Conservation (phyloP, 495 filamentous ascomycete genomes). For the Glonium stellatum region DNA sequence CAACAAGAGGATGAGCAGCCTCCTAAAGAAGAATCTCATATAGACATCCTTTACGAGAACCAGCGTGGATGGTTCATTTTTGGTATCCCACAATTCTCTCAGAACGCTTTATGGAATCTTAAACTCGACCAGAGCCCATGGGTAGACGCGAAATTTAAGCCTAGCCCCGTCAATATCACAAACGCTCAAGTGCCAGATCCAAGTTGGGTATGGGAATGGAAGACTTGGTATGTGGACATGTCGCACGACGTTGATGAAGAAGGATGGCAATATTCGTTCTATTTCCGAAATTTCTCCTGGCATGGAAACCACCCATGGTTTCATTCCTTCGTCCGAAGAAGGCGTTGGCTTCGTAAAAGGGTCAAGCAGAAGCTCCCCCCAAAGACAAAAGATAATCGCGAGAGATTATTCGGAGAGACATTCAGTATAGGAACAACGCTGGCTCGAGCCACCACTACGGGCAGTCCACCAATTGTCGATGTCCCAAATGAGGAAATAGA, state of each 20-base stretch:
- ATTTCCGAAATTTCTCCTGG: conserved; percentile 75
- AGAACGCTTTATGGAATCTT: conserved; percentile 69
- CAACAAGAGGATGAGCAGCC: conserved; percentile 15
- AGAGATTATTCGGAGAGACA: conserved; percentile 67
- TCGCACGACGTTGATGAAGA: conserved; percentile 81
- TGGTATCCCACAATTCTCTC: conserved; percentile 81
- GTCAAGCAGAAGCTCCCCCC: conserved; percentile 47
- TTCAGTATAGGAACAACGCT: conserved; percentile 62
- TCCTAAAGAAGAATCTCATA: conserved; percentile 38
- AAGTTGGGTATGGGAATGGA: conserved; percentile 94
- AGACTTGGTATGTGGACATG: conserved; percentile 89
- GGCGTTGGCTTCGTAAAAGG: conserved; percentile 84
- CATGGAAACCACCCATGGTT: conserved; percentile 88
- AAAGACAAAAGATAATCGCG: conserved; percentile 33
- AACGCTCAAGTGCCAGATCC: conserved; percentile 93
- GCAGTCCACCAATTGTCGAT: conserved; percentile 7
- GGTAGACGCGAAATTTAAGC: conserved; percentile 66
- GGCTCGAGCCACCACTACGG: conserved; percentile 21
- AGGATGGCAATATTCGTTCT: conserved; percentile 93
- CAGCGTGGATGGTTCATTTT: conserved; percentile 61
- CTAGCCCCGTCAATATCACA: conserved; percentile 76
- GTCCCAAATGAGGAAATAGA: conserved; percentile 19
- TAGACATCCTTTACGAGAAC: conserved; percentile 95
- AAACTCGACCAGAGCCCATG: conserved; percentile 71
- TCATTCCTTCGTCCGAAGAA: conserved; percentile 80